Evolutionary conservation across 305 asterid genomes (phyloP), one percentile per base, ranked within the genome.

Genomic region (Vinca major): DNA sequence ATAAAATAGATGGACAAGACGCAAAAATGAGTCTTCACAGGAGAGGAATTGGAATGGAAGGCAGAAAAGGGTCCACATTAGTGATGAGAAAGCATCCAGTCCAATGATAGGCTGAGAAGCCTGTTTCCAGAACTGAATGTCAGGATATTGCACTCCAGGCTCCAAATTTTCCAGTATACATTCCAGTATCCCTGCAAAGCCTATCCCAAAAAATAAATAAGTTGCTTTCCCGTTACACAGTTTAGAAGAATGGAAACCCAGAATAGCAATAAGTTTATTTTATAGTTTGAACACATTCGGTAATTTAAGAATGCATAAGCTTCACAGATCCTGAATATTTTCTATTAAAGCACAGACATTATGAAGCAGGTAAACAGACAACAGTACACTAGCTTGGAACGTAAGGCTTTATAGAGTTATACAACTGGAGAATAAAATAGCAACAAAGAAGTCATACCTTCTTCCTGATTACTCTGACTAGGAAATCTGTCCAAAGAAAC

Each of bases 11-110:
- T 88, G 96, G 71, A 94, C 96, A 76, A 94, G 95, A 75, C 90
- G 84, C 66, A 84, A 58, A 78, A 68, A 88, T 48, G 99, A 82
- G 62, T 89, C 86, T 76, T 84, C 77, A 87, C 96, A 88, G 63
- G 87, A 84, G 74, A 91, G 67, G 47, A 88, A 76, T 67, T 90
- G 92, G 72, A 83, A 72, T 43, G 99, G 99, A 73, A 94, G 98
- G 76, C 99, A 91, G 84, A 88, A 94, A 20, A 89, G 81, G 20
- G 81, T 78, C 99, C 96, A 94, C 98, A 94, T 94, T 62, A 86
- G 78, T 37, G 98, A 87, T 55, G 99, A 86, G 85, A 94, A 94
- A 66, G 97, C 82, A 81, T 94, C 95, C 65, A 71, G 84, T 62
- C 92, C 85, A 73, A 94, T 88, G 71, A 91, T 71, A 69, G 99